Evolutionary conservation across 139 green algal species (phyloP).

Genomic region (Picochlorum sp.): DNA sequence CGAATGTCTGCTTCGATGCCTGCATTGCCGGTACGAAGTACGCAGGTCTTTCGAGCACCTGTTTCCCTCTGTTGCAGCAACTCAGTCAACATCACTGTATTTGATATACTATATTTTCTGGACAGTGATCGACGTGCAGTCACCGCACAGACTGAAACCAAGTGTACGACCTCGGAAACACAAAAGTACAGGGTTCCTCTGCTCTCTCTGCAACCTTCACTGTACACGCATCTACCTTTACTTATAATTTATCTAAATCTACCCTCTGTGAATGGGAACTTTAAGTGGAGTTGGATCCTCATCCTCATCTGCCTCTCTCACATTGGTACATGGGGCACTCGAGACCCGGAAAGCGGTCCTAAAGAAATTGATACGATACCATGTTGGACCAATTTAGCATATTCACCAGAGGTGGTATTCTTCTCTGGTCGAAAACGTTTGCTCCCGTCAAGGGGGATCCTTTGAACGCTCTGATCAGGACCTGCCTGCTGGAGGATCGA

Average conservation of each 20-base stretch:
- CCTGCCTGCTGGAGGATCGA: slow-evolving; percentile 88
- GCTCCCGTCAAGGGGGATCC: slow-evolving; percentile 57
- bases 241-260: too few species aligned
- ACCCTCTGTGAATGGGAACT: too few species aligned
- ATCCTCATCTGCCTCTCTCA: too few species aligned
- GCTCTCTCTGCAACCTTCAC: too few species aligned
- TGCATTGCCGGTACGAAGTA: not conserved
- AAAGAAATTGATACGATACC: not conserved
- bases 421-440: slow-evolving; percentile 76
- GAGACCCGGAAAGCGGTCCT: too few species aligned
- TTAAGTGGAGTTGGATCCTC: too few species aligned
- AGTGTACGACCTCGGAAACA: too few species aligned
- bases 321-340: too few species aligned
- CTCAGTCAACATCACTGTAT: not conserved
- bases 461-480: slow-evolving; percentile 69
- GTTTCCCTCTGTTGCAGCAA: slow-evolving; percentile 14
- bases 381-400: slow-evolving; percentile 86
- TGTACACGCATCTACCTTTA: too few species aligned
- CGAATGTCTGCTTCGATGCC: not conserved
- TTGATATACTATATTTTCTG: not conserved
- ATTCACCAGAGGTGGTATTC: slow-evolving; percentile 73
- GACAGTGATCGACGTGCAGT: too few species aligned
- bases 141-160: too few species aligned
- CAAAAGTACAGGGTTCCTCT: too few species aligned
- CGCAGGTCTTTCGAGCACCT: not conserved